These are phyloP conservation scores for Hypomyces rosellus DNA, from an alignment of 2,329 filamentous ascomycete species.

Conservation along the genomic window DNA sequence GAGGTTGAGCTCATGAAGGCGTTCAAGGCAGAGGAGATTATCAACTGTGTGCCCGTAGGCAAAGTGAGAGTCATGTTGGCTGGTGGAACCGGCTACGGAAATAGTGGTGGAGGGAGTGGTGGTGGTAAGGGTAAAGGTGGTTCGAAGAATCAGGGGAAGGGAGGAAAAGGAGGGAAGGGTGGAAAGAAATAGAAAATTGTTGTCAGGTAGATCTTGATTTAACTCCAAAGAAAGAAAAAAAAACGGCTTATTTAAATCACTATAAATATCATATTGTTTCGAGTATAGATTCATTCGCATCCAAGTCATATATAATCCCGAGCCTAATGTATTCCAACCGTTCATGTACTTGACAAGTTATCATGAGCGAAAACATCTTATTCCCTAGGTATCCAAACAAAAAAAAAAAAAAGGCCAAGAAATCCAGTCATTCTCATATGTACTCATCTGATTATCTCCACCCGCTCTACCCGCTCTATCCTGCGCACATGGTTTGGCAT, in stretches of 20 bases:
- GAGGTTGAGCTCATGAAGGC: constrained; percentile 80
- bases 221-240: too few species aligned
- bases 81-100: constrained; percentile 41
- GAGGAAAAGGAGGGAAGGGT: constrained; percentile 34
- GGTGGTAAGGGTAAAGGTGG: constrained; percentile 14
- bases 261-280: too few species aligned
- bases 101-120: constrained; percentile 33
- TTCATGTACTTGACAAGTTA: background rate
- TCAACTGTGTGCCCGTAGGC: constrained; percentile 72
- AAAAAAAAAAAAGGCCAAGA: background rate
- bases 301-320: too few species aligned
- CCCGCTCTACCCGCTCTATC: constrained; percentile 30
- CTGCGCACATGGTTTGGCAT: constrained; percentile 54
- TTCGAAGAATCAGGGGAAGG: constrained; percentile 24
- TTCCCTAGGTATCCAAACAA: background rate
- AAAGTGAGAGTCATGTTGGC: constrained; percentile 75
- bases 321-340: too few species aligned
- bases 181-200: constrained; percentile 25
- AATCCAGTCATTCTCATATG: too few species aligned
- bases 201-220: too few species aligned
- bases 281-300: too few species aligned
- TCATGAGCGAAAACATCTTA: background rate
- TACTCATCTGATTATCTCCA: constrained; percentile 10
- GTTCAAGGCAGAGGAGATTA: constrained; percentile 74
- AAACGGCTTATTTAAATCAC: too few species aligned